These are phyloP conservation scores for Brettanomyces bruxellensis DNA, from an alignment of 805 yeast genomes.

Conservation along the genomic window DNA sequence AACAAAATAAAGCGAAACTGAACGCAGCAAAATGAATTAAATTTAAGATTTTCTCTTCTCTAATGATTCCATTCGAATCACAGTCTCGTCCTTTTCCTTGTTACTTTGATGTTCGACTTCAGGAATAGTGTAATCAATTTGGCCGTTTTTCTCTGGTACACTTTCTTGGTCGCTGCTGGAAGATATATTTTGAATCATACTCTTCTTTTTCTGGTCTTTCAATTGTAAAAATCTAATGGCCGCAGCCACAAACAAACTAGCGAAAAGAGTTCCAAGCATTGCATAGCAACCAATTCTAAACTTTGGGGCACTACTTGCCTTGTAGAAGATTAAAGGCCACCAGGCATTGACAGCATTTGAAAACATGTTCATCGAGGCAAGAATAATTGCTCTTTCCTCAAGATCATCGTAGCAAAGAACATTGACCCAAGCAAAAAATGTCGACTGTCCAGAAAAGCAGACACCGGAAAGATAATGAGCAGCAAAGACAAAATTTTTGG, in stretches of 20 bases:
- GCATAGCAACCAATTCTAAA: conserved; percentile 43
- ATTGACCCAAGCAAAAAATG: conserved; percentile 45
- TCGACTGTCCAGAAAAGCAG: conserved; percentile 24
- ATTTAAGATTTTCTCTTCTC: too few relatives aligned
- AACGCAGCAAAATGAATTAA: too few relatives aligned
- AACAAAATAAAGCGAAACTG: too few relatives aligned
- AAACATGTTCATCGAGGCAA: conserved; percentile 31
- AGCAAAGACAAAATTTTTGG: conserved; percentile 27
- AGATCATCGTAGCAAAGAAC: conserved; percentile 33
- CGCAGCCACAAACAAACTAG: conserved; percentile 31
- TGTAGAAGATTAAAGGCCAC: conserved; percentile 51
- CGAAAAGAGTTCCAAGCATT: conserved; percentile 41
- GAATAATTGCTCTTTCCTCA: conserved; percentile 28
- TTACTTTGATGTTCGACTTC: too few relatives aligned
- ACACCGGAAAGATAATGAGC: conserved; percentile 46
- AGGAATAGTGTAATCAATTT: too few relatives aligned
- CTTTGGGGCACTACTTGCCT: conserved; percentile 34
- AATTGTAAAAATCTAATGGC: conserved; percentile 35
- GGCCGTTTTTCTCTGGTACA: too few relatives aligned
- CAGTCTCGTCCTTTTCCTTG: too few relatives aligned
- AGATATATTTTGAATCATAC: neutral
- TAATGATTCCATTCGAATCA: too few relatives aligned
- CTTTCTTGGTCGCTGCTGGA: too few relatives aligned
- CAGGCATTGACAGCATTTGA: conserved; percentile 55
- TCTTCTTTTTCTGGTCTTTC: conserved; percentile 21